A percentile compares a stretch with the other conserved stretches of the same genome.
Conservation (phyloP, 2,329 filamentous ascomycete species). For the Fusarium sp. region DNA sequence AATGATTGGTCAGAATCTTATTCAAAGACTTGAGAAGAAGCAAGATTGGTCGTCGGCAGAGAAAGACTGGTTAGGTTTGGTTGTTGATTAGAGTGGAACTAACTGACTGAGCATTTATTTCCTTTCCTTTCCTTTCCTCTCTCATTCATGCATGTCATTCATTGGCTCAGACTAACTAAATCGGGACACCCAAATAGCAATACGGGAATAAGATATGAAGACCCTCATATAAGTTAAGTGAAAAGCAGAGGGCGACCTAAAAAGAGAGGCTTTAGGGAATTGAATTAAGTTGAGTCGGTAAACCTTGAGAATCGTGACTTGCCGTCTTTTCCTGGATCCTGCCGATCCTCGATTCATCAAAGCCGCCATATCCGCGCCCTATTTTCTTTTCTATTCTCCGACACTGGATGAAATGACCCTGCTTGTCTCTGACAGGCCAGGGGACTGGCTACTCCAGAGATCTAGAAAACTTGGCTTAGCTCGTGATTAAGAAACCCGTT, state of each 20-base stretch:
- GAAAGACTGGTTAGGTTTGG: slow-evolving; percentile 1
- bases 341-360: background rate
- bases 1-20: background rate
- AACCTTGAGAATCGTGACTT: background rate
- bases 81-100: slow-evolving; percentile 9
- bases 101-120: slow-evolving; percentile 6
- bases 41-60: background rate
- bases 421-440: slow-evolving; percentile 13
- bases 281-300: no score
- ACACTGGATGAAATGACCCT: slow-evolving; percentile 5
- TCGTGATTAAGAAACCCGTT: slow-evolving; percentile 18
- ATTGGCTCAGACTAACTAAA: slow-evolving; percentile 4
- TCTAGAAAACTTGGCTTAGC: slow-evolving; percentile 18
- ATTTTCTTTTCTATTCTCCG: background rate
- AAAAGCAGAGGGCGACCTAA: no score
- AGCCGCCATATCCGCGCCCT: slow-evolving; percentile 24
- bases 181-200: background rate
- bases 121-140: background rate
- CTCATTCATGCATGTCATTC: background rate
- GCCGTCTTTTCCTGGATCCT: slow-evolving; percentile 9
- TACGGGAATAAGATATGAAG: background rate
- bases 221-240: background rate
- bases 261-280: no score
- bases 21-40: background rate
- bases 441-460: no score